A percentile compares a stretch with the other conserved stretches of the same genome.
Evolutionary conservation across 305 asterid genomes (phyloP).

Genomic region (Fraxinus ornus): DNA sequence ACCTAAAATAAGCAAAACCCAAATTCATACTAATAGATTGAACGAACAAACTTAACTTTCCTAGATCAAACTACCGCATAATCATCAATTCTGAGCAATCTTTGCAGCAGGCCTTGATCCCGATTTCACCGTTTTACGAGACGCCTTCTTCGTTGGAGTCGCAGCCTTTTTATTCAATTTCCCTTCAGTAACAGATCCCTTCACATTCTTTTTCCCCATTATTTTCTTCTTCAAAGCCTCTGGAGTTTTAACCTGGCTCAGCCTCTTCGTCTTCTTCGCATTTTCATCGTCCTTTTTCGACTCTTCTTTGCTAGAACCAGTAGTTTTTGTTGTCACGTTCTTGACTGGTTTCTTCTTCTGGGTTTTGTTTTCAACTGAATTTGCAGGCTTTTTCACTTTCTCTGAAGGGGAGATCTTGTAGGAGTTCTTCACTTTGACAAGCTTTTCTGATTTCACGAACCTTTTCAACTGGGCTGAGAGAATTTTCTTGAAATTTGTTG

Average conservation of each 20-base stretch:
- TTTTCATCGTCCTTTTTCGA: neutral
- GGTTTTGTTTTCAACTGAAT: too few relatives aligned
- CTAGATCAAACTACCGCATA: neutral
- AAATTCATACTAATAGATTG: neutral
- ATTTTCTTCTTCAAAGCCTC: neutral
- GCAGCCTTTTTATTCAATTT: conserved; percentile 23
- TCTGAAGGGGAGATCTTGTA: too few relatives aligned
- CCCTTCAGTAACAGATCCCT: conserved; percentile 2
- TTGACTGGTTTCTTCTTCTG: too few relatives aligned
- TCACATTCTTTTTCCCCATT: conserved; percentile 10
- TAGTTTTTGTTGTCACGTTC: too few relatives aligned
- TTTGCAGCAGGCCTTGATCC: conserved; percentile 23
- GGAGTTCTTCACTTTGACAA: too few relatives aligned
- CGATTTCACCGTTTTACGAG: conserved; percentile 15
- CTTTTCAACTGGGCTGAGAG: too few relatives aligned
- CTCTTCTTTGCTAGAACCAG: neutral
- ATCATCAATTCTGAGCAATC: conserved; percentile 31
- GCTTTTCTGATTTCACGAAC: too few relatives aligned
- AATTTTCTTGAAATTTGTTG: conserved; percentile 29
- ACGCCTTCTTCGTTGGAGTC: conserved; percentile 29
- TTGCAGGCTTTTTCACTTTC: too few relatives aligned
- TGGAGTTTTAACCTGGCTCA: too few relatives aligned
- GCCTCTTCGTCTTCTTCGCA: too few relatives aligned
- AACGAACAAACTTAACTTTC: neutral
- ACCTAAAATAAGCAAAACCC: neutral